These are phyloP conservation scores for Acrodontium crateriforme DNA, from an alignment of 2,329 filamentous ascomycete genomes.

Conservation along the genomic window DNA sequence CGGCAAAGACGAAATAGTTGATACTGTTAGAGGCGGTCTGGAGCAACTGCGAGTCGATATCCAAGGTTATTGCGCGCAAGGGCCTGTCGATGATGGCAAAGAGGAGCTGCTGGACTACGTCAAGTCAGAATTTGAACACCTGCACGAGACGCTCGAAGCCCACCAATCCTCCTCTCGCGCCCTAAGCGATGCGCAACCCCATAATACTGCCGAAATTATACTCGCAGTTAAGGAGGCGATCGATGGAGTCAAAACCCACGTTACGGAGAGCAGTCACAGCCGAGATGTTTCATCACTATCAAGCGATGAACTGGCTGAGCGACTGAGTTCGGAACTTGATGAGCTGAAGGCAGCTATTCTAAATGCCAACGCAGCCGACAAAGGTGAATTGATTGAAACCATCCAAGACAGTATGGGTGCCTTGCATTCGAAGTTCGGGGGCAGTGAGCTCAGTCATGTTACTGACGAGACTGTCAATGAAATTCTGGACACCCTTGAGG, in stretches of 20 bases:
- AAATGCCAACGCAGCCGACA: slow-evolving; percentile 39
- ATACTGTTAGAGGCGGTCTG: slow-evolving; percentile 50
- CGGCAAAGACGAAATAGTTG: slow-evolving; percentile 65
- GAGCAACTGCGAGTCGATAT: slow-evolving; percentile 50
- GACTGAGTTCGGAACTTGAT: slow-evolving; percentile 71
- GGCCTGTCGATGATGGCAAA: slow-evolving; percentile 28
- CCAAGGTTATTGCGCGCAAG: slow-evolving; percentile 36
- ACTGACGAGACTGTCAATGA: slow-evolving; percentile 33
- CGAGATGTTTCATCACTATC: slow-evolving; percentile 18
- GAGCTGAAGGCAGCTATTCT: slow-evolving; percentile 67
- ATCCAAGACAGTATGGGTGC: slow-evolving; percentile 39
- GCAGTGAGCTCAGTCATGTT: slow-evolving; percentile 17
- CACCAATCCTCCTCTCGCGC: slow-evolving; percentile 24
- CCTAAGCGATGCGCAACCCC: slow-evolving; percentile 8
- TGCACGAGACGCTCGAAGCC: slow-evolving; percentile 42
- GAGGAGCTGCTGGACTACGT: slow-evolving; percentile 37
- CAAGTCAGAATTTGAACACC: slow-evolving; percentile 44
- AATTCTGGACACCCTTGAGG: slow-evolving; percentile 30
- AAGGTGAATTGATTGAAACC: slow-evolving; percentile 48
- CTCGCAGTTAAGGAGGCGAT: slow-evolving; percentile 20
- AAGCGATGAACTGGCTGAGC: slow-evolving; percentile 43
- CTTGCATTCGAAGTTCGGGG: slow-evolving; percentile 31
- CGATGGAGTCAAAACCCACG: slow-evolving; percentile 17
- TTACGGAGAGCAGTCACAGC: slow-evolving; percentile 6
- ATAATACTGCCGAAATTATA: slow-evolving; percentile 17